Percentiles rank a stretch among this genome's conserved stretches.
phyloP scores from a whole-genome alignment of 139 green algal species.

The Chlamydomonas schloesseri region DNA sequence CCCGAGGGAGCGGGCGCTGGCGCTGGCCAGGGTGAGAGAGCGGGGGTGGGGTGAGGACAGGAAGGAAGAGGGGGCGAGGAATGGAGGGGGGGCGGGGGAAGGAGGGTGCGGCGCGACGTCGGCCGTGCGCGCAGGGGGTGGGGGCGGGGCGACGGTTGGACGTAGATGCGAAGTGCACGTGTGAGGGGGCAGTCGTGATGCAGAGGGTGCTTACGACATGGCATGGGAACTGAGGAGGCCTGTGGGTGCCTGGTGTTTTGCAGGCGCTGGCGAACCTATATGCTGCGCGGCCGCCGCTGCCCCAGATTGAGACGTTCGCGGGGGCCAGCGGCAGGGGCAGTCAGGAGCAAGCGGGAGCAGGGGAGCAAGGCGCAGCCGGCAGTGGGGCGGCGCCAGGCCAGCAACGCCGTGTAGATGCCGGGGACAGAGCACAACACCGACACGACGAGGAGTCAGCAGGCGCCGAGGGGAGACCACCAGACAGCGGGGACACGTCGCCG shows the following conservation, averaged over 20 bases:
- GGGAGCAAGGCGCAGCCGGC: not conserved
- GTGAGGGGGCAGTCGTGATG: not conserved
- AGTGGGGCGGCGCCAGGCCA: no score
- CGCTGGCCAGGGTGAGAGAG: constrained; percentile 58
- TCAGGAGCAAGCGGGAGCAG: not conserved
- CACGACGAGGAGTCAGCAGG: not conserved
- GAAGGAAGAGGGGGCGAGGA: not conserved
- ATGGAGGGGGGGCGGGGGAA: not conserved
- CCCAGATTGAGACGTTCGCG: not conserved
- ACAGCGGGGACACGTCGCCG: no score
- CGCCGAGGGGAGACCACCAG: no score
- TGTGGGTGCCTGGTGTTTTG: not conserved
- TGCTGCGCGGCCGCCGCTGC: constrained; percentile 56
- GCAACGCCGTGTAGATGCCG: not conserved
- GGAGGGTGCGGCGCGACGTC: not conserved
- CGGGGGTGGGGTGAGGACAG: not conserved
- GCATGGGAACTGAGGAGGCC: not conserved
- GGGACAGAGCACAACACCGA: not conserved
- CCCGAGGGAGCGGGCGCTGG: constrained; percentile 70
- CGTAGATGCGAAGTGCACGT: no score
- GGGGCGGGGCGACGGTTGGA: no score
- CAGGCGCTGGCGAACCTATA: constrained; percentile 78
- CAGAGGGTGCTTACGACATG: not conserved
- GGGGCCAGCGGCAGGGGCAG: not conserved
- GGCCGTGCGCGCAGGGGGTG: not conserved